Evolutionary conservation across 192 early-diverging fungal genomes (phyloP), one percentile per base, ranked within the genome.

Genomic region (Linnemannia hyalina): DNA sequence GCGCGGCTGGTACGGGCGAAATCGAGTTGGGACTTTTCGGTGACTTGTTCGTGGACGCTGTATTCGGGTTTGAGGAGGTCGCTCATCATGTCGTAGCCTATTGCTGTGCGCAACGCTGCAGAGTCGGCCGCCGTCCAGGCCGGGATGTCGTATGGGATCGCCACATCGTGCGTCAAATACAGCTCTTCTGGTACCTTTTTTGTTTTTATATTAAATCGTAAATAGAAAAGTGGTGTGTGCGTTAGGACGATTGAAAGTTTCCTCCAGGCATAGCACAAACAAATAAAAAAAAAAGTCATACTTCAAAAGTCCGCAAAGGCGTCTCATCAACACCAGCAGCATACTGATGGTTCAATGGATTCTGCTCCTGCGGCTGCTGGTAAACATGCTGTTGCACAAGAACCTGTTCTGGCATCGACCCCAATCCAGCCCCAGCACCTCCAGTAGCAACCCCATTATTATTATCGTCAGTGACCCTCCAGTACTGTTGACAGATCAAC

Each of bases 71-170:
- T 68, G 15, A 77, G 29, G n/a, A 83, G 42, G 10, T 74, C 72
- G 8, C 54, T 36, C 82, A 83, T 83, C 54, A 83, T 55, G 26
- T 73, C 76, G 44, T 74, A 75, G 42, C 76, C 82, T 0, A 70
- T 42, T 10, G 65, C 65, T 8, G 76, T 78, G 15, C 74, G 26
- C 1, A 78, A 49, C 0, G 36, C 38, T 35, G 46, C 63, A 2
- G 82, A 75, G 46, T 83, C 82, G 36, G 70, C 76, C 0, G 49
- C 82, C 41, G 82, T 78, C 82, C 76, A 83, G 1, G 35, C 40
- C 4, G 76, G 68, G 49, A 70, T 78, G 23, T 78, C 68, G 22
- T 68, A 26, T 29, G 76, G 68, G 68, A 78, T 78, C 6, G 76
- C 76, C 26, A 78, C 41, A 35, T 73, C 70, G 40, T 73, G 78